Percentiles rank a stretch among this genome's conserved stretches.
Evolutionary conservation across 2,329 filamentous ascomycete genomes (phyloP).

Genomic region (Xylariaceae sp.): DNA sequence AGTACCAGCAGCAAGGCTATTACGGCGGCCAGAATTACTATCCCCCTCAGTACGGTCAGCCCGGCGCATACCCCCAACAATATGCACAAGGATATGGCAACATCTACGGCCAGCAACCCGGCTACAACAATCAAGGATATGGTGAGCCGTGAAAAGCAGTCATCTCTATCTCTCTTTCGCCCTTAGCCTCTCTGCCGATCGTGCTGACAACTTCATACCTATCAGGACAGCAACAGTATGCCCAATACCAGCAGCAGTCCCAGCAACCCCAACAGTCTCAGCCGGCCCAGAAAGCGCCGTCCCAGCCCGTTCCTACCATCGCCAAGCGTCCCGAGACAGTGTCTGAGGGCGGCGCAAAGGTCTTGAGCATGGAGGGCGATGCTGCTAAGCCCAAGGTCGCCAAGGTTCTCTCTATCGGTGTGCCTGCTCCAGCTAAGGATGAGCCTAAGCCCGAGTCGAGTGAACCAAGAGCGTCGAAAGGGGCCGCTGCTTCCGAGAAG

Average conservation of each 20-base stretch:
- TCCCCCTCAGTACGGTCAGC: slow-evolving; percentile 49
- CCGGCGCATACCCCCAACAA: slow-evolving; percentile 40
- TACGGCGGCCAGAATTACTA: slow-evolving; percentile 49
- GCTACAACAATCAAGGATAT: slow-evolving; percentile 39
- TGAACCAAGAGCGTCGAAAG: slow-evolving; percentile 28
- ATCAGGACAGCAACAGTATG: slow-evolving; percentile 47
- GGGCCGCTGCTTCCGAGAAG: slow-evolving; percentile 26
- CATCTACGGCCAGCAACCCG: slow-evolving; percentile 41
- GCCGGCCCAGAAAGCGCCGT: slow-evolving; percentile 39
- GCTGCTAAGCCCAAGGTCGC: slow-evolving; percentile 46
- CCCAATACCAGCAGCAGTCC: slow-evolving; percentile 48
- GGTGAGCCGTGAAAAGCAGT: slow-evolving; percentile 28
- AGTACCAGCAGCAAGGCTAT: slow-evolving; percentile 48
- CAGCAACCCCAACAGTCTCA: slow-evolving; percentile 32
- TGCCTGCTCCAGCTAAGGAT: slow-evolving; percentile 48
- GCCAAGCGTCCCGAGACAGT: slow-evolving; percentile 54
- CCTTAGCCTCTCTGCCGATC: not conserved
- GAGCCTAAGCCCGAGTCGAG: slow-evolving; percentile 42
- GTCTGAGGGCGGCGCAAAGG: slow-evolving; percentile 54
- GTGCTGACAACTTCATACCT: slow-evolving; percentile 4
- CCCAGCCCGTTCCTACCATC: slow-evolving; percentile 48
- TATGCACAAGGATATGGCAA: slow-evolving; percentile 51
- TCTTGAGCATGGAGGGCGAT: slow-evolving; percentile 57
- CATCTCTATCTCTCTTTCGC: not conserved
- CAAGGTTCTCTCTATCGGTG: slow-evolving; percentile 75